A percentile compares a stretch with the other conserved stretches of the same genome.
Evolutionary conservation across 345 rosid species (phyloP).

Genomic region (Barbarea vulgaris): DNA sequence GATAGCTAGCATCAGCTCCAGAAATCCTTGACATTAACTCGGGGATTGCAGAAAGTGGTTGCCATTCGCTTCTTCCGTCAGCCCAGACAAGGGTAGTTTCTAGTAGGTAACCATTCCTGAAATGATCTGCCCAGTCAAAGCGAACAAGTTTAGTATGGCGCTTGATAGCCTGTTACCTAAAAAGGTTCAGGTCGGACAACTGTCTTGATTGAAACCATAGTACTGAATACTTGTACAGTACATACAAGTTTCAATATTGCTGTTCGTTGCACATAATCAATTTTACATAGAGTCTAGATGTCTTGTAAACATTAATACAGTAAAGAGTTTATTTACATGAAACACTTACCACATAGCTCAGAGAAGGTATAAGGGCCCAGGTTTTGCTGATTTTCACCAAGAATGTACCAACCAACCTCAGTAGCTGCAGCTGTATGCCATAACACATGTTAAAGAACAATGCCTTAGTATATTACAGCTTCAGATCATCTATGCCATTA

Average conservation of each 20-base stretch:
- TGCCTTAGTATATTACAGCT: neutral
- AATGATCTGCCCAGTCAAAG: constrained; percentile 81
- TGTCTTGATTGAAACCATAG: constrained; percentile 51
- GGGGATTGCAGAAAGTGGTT: constrained; percentile 72
- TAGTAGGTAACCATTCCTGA: constrained; percentile 66
- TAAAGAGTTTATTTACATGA: neutral
- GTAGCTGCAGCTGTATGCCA: constrained; percentile 32
- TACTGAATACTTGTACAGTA: constrained; percentile 18
- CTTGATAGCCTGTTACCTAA: constrained; percentile 53
- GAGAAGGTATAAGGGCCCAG: constrained; percentile 74
- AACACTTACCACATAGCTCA: constrained; percentile 72
- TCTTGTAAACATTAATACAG: neutral
- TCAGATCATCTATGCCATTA: neutral
- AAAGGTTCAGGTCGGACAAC: constrained; percentile 48
- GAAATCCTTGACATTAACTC: constrained; percentile 58
- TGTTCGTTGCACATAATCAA: neutral
- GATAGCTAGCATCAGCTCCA: constrained; percentile 37
- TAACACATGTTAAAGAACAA: constrained; percentile 23
- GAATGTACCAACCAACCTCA: constrained; percentile 77
- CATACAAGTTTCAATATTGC: neutral
- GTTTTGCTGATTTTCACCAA: constrained; percentile 66
- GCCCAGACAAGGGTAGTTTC: constrained; percentile 82
- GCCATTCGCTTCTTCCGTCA: constrained; percentile 85
- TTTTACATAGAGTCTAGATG: neutral
- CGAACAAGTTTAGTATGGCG: constrained; percentile 50